Percentiles rank a stretch among this genome's conserved stretches.
Evolutionary conservation across 1,284 basidiomycete species (phyloP).

Genomic region (Cryptococcus hybrid): DNA sequence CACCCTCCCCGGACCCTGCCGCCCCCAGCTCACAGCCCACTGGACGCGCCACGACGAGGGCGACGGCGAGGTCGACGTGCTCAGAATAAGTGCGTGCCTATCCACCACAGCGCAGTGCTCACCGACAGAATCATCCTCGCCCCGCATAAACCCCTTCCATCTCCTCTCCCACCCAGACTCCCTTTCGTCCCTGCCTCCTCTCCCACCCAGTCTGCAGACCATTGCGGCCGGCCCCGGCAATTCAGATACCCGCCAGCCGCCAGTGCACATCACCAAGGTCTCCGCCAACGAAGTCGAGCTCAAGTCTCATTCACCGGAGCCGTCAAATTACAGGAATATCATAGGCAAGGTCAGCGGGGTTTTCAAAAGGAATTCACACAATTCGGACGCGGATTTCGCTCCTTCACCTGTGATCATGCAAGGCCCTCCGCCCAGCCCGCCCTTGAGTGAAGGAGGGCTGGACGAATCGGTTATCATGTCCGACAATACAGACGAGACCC

Average conservation of each 20-base stretch:
- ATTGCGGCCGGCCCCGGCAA: constrained; percentile 7
- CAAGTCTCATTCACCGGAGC: constrained; percentile 14
- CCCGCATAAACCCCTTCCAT: constrained; percentile 37
- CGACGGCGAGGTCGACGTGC: constrained; percentile 5
- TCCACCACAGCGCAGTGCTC: background rate
- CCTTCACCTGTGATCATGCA: constrained; percentile 28
- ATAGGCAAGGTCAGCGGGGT: constrained; percentile 35
- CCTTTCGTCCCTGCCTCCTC: constrained; percentile 18
- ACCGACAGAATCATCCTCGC: constrained; percentile 11
- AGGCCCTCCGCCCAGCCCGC: constrained; percentile 46
- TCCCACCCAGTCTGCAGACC: constrained; percentile 25
- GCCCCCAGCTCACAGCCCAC: background rate
- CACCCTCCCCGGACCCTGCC: no score
- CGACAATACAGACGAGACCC: constrained; percentile 9
- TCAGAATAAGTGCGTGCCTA: constrained; percentile 8
- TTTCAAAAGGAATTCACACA: constrained; percentile 22
- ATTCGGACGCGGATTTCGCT: constrained; percentile 3
- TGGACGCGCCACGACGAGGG: background rate
- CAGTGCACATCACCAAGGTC: constrained; percentile 41
- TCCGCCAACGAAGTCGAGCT: constrained; percentile 32
- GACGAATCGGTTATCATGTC: constrained; percentile 9
- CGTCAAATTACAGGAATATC: constrained; percentile 11
- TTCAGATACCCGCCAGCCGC: constrained; percentile 6
- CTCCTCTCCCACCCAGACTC: constrained; percentile 28
- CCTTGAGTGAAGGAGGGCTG: constrained; percentile 33